Base-by-base conservation (phyloP, 768 basidiomycete genomes). In the Termitomyces sp. region DNA sequence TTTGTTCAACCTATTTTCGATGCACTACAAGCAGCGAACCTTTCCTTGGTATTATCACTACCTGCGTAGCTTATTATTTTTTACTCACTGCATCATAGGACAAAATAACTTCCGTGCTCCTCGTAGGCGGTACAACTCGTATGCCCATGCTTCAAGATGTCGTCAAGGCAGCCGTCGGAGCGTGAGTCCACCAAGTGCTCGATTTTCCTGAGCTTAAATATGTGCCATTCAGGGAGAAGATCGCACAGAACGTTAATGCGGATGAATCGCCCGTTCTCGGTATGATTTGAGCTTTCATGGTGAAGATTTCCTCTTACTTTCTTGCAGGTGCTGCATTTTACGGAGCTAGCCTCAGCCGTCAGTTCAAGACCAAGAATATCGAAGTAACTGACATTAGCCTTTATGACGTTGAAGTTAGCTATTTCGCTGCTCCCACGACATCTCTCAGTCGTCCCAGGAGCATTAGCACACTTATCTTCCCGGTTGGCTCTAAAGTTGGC, bases 241-340 rank as follows among this genome's bases (percentile, higher is more conserved):
- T 98, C 60, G 93, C 96, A 6, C 81, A 89, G 69, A 98, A 98
- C 66, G 92, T 99, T 63, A 98, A 99, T 71, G 90, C 96, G 0
- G 97, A 98, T 71, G 97, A 99, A 76, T 92, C 94, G 0, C 92
- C 91, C 28, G 96, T 98, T 20, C 84, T 99, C 48, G 94, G 90
- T 81, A 72, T 22, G 66, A 53, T 48, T 9, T 18, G 36, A 15
- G 2, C 12, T 12, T 40, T 46, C 2, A 36, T 12, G 13, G 4
- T 28, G 22, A 12, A 28, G 36, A 53, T 50, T 33, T 57, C 33
- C 32, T 57, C 55, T 67, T 58, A 58, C 62, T 55, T 16, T 35
- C 24, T 56, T 7, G 9, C 58, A 79, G 86, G 89, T 46, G 95
- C 96, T 24, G 96, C 92, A 1, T 87, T 97, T 53, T 88, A 96